phyloP scores from a whole-genome alignment of 345 rosid species.

The Gossypium ekmanianum region DNA sequence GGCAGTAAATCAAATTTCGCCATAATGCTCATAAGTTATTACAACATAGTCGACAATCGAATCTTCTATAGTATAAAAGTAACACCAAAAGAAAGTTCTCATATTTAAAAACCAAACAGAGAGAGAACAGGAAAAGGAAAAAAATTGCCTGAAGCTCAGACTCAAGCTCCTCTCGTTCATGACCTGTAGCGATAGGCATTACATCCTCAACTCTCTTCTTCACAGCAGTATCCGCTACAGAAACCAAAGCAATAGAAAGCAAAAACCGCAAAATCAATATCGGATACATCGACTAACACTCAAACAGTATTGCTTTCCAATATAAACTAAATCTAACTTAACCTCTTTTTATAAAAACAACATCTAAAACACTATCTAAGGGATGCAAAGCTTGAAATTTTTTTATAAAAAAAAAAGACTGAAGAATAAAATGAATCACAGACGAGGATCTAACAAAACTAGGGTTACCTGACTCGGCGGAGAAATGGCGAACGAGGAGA shows the following conservation, averaged over 20 bases:
- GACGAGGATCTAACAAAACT: conserved; percentile 9
- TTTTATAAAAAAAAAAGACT: neutral
- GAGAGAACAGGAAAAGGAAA: conserved; percentile 4
- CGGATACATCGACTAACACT: neutral
- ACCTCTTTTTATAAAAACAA: neutral
- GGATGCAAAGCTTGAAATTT: neutral
- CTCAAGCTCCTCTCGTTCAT: conserved; percentile 83
- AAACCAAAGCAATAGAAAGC: conserved; percentile 14
- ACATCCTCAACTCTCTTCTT: conserved; percentile 70
- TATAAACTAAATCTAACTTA: neutral
- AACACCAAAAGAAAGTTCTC: neutral
- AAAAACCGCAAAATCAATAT: neutral
- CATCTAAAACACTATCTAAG: neutral
- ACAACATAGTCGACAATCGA: neutral
- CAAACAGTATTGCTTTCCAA: neutral
- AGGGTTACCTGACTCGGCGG: conserved; percentile 45
- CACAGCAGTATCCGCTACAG: conserved; percentile 39
- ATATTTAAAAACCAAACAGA: neutral
- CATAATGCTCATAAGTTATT: neutral
- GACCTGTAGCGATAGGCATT: conserved; percentile 91
- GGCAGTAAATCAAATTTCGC: neutral
- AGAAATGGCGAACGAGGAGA: conserved; percentile 39
- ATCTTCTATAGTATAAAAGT: neutral
- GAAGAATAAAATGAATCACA: neutral
- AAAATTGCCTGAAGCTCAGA: conserved; percentile 61